Evolutionary conservation across 2,329 filamentous ascomycete genomes (phyloP), one percentile per base, ranked within the genome.

Genomic region (Fusarium chlamydosporum): DNA sequence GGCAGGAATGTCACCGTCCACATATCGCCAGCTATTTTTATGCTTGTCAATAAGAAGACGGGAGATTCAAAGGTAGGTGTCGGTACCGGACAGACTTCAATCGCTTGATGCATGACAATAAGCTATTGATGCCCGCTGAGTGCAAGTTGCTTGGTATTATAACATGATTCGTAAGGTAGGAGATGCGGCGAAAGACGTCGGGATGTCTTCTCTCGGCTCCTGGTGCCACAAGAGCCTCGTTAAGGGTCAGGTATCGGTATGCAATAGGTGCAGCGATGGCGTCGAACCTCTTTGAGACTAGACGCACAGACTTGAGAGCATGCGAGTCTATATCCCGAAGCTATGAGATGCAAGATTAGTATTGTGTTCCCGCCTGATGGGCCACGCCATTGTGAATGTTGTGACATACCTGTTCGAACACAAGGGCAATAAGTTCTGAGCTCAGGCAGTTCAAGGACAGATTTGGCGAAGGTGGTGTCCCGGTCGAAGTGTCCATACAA

Each of bases 181-280:
- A 77, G 9, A 84, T 76, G 56, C 82, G 75, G 29, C 74, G 66
- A 23, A 81, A 69, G 9, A 77, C 75, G 5, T 72, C 57, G 6
- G 79, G 76, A 51, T 79, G 79, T 11, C 66, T 66, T 15, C 58
- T 66, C 40, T 79, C 76, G n/a, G 78, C 76, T 50, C 77, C 72
- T 8, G 73, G 72, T 12, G 74, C 72, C 47, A 83, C 75, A 13
- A 84, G 77, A 37, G 66, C 60, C 41, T 77, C 72, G 51, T 79
- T 83, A 20, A 85, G 68, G 2, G 70, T 70, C 23, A 85, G 56
- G 10, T 72, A 75, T 33, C 77, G 76, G 68, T 84, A 85, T 38
- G 76, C 71, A 23, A 84, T 78, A 1, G 83, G 83, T 12, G 78
- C 82, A 38, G 79, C 77, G 40, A 84, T 79, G 16, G 76, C 75